Evolutionary conservation across 1,139 yeast genomes (phyloP), one percentile per base, ranked within the genome.

Genomic region (Kazachstania sp.): DNA sequence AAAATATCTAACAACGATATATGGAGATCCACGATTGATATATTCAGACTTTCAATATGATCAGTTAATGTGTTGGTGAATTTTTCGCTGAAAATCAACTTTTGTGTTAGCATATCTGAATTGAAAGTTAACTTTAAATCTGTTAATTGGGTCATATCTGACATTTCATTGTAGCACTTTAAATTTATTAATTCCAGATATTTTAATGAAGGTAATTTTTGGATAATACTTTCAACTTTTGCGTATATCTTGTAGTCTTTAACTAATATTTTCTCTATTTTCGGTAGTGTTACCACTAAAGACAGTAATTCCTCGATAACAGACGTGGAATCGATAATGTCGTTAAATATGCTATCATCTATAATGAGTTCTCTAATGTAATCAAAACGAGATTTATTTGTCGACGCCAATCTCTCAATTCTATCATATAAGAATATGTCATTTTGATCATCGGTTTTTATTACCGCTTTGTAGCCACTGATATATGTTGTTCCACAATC

Each of bases 341-440:
- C 62, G n/a, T 50, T 29, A 46, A 66, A 64, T 1, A 55, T 43
- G 7, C 53, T 49, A 8, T 55, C 55, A 19, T 59, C 57, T 2
- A 67, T 52, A 2, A 51, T 45, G 30, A 58, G 43, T 36, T 49
- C 52, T 39, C 50, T 54, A 5, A 55, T 51, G 8, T 18, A 19
- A 15, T 41, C 43, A 3, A 40, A 30, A 28, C 47, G 38, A 34
- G 13, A 8, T 3, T 53, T 51, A 1, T 47, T 16, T 1, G 59
- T 45, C 16, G 58, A 57, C 18, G 54, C 30, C n/a, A 68, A 46
- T 15, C 58, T 46, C n/a, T 54, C 53, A 4, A 68, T 39, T 47
- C 62, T 64, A 44, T 66, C 61, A 41, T 63, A 61, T 1, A 69
- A 41, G 37, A 63, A 54, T 20, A 66, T 50, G 39, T 69, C 71